Evolutionary conservation across 768 basidiomycete genomes (phyloP).

Genomic region (Cantharellus cinnabarinus): DNA sequence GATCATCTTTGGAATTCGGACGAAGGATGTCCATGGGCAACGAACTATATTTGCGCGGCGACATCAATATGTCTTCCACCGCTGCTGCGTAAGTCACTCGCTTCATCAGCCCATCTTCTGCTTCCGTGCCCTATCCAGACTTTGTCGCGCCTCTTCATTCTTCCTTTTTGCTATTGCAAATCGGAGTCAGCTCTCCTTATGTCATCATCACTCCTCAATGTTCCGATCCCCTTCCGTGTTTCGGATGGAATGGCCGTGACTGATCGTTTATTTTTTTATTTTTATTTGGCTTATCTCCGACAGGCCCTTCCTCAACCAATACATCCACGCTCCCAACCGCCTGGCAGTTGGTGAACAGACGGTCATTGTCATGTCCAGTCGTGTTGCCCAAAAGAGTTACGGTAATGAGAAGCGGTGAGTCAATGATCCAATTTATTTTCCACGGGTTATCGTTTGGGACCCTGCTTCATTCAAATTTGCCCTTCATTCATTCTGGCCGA

Average conservation of each 20-base stretch:
- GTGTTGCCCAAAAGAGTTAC: conserved; percentile 93
- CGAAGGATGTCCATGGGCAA: not conserved
- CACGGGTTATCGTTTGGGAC: conserved; percentile 3
- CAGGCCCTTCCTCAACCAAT: conserved; percentile 70
- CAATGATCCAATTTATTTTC: not conserved
- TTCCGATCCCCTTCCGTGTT: not conserved
- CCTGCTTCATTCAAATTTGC: conserved; percentile 9
- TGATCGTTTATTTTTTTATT: conserved; percentile 1
- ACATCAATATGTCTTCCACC: conserved; percentile 28
- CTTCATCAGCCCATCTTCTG: conserved; percentile 18
- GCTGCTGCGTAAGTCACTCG: conserved; percentile 20
- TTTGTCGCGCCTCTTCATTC: too few relatives aligned
- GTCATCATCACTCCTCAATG: not conserved
- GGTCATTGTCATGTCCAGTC: conserved; percentile 93
- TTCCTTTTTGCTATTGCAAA: too few relatives aligned
- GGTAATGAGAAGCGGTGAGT: conserved; percentile 78
- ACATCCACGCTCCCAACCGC: conserved; percentile 65
- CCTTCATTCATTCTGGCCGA: conserved; percentile 10
- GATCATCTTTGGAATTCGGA: conserved; percentile 26
- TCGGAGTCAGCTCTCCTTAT: conserved; percentile 17
- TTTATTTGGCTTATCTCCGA: not conserved
- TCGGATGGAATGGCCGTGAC: not conserved
- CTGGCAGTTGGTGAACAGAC: conserved; percentile 84
- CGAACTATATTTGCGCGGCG: too few relatives aligned
- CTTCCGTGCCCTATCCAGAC: conserved; percentile 18